Evolutionary conservation across 2,329 filamentous ascomycete genomes (phyloP).

Genomic region (Acarospora socialis): DNA sequence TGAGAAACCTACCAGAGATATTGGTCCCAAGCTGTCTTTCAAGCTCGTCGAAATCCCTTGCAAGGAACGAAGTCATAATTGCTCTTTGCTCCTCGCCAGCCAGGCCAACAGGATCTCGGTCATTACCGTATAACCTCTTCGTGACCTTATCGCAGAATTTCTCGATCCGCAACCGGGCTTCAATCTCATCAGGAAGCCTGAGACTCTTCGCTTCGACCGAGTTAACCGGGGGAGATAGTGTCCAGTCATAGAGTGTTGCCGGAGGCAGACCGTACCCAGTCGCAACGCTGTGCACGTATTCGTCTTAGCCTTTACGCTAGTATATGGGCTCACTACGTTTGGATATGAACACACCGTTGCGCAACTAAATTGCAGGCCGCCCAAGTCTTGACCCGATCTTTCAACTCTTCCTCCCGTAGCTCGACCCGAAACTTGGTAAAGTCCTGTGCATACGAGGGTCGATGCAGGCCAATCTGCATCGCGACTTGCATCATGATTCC

Average conservation of each 20-base stretch:
- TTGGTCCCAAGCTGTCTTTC: constrained; percentile 35
- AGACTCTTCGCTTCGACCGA: constrained; percentile 30
- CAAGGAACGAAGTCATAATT: constrained; percentile 30
- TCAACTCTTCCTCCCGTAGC: constrained; percentile 46
- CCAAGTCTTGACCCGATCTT: constrained; percentile 52
- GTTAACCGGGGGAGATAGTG: constrained; percentile 23
- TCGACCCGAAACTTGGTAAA: constrained; percentile 38
- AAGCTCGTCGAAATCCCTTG: constrained; percentile 33
- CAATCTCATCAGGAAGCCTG: constrained; percentile 37
- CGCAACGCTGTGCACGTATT: constrained; percentile 35
- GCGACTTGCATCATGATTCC: constrained; percentile 54
- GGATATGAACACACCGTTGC: constrained; percentile 36
- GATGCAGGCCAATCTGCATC: constrained; percentile 52
- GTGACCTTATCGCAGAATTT: constrained; percentile 45
- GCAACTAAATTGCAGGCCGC: constrained; percentile 54
- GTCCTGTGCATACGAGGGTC: constrained; percentile 47
- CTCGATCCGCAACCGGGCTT: constrained; percentile 40
- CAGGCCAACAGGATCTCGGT: constrained; percentile 38
- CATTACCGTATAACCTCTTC: constrained; percentile 41
- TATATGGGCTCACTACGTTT: not conserved
- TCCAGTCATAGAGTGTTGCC: constrained; percentile 47
- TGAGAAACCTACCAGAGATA: constrained; percentile 25
- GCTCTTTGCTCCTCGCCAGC: constrained; percentile 30
- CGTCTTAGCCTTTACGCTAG: constrained; percentile 6
- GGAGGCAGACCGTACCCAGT: constrained; percentile 57